These are phyloP conservation scores for Sporothrix variecibatus DNA, from an alignment of 2,329 filamentous ascomycete genomes.

Conservation along the genomic window DNA sequence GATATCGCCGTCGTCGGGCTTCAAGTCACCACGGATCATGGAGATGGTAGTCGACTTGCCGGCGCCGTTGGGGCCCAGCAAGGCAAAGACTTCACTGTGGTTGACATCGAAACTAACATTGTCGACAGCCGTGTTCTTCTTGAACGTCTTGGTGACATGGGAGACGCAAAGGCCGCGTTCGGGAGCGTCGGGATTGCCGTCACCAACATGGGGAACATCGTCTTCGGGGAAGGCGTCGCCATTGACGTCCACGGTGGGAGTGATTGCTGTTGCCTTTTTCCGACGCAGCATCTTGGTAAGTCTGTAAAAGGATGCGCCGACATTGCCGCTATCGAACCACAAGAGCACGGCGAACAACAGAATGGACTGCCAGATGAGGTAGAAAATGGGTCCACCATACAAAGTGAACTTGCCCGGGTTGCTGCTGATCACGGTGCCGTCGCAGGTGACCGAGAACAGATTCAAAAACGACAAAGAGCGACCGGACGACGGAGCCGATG, in stretches of 20 bases:
- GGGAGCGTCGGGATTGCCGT: constrained; percentile 48
- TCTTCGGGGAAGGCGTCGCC: constrained; percentile 45
- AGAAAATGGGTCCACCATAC: constrained; percentile 84
- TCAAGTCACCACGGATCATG: constrained; percentile 83
- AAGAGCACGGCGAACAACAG: constrained; percentile 72
- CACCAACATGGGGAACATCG: constrained; percentile 64
- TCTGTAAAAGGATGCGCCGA: constrained; percentile 50
- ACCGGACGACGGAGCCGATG: constrained; percentile 71
- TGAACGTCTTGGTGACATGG: constrained; percentile 79
- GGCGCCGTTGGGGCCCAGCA: constrained; percentile 88
- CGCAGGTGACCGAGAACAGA: constrained; percentile 78
- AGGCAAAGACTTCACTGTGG: constrained; percentile 80
- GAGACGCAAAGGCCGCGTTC: constrained; percentile 79
- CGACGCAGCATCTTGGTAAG: constrained; percentile 18
- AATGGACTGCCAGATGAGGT: constrained; percentile 73
- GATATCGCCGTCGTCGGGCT: constrained; percentile 76
- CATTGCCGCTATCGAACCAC: constrained; percentile 77
- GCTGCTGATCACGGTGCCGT: constrained; percentile 60
- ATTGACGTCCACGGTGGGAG: constrained; percentile 30
- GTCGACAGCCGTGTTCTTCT: constrained; percentile 76
- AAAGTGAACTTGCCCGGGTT: constrained; percentile 71
- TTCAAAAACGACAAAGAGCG: constrained; percentile 78
- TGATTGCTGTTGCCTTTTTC: neutral
- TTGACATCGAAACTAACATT: constrained; percentile 82
- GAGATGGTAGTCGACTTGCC: constrained; percentile 91